Conservation (phyloP, 2,329 filamentous ascomycete species). For the Pseudogymnoascus sp. region DNA sequence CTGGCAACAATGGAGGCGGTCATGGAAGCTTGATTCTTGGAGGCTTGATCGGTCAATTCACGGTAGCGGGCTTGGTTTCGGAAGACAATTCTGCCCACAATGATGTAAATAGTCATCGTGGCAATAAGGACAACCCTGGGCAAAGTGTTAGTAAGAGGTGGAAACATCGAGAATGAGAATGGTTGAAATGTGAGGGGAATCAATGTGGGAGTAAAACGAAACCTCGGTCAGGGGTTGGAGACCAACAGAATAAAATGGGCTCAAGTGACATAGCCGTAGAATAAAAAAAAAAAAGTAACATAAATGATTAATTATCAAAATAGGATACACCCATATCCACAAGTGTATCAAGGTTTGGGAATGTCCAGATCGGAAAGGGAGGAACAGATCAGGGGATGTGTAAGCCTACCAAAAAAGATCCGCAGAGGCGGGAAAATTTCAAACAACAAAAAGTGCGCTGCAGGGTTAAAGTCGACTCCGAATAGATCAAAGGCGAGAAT, state of each 20-base stretch:
- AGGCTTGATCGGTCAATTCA: conserved; percentile 20
- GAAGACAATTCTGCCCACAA: conserved; percentile 58
- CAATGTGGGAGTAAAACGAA: neutral
- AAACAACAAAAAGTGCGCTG: neutral
- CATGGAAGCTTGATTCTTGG: neutral
- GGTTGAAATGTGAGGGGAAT: neutral
- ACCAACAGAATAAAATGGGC: neutral
- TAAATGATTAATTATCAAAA: neutral
- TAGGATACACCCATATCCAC: neutral
- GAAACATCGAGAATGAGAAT: neutral
- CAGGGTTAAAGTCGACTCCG: neutral
- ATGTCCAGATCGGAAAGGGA: neutral
- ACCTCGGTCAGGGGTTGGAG: neutral
- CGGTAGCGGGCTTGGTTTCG: conserved; percentile 53
- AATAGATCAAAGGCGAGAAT: neutral
- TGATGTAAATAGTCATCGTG: conserved; percentile 58
- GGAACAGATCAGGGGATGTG: neutral
- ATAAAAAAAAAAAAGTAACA: neutral
- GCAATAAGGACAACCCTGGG: conserved; percentile 49
- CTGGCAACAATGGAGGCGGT: neutral
- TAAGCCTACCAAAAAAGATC: neutral
- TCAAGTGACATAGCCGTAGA: neutral
- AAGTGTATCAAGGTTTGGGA: neutral
- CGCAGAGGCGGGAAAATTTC: neutral
- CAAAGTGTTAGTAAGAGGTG: conserved; percentile 16